phyloP scores from a whole-genome alignment of 192 early-diverging fungal species.

The Coemansia sp. region DNA sequence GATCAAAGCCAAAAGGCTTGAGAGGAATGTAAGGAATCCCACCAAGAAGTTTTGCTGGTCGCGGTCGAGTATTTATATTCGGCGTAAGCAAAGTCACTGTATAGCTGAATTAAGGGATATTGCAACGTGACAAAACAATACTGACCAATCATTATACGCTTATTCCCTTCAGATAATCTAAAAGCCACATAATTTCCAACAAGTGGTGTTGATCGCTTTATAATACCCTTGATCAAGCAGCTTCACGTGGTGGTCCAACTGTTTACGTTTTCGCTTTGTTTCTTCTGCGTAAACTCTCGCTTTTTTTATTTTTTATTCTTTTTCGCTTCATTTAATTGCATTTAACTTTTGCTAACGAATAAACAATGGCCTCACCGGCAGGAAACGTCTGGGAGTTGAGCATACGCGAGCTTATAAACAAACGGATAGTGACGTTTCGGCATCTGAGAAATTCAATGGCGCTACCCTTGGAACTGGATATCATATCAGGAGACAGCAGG shows the following conservation, averaged over 20 bases:
- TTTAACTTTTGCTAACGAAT: neutral
- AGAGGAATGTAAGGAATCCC: slow-evolving; percentile 20
- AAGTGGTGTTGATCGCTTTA: too few species aligned
- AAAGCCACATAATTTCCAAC: too few species aligned
- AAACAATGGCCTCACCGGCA: slow-evolving; percentile 31
- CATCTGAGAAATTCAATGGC: slow-evolving; percentile 54
- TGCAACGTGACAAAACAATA: neutral
- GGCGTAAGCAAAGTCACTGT: neutral
- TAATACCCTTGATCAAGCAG: neutral
- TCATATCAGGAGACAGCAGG: slow-evolving; percentile 4
- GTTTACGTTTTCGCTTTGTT: neutral
- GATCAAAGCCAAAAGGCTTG: slow-evolving; percentile 41
- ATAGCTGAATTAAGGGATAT: neutral
- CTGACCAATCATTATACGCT: neutral
- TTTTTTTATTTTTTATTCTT: neutral
- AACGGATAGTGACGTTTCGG: slow-evolving; percentile 55
- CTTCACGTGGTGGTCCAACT: neutral
- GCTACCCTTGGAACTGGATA: slow-evolving; percentile 25
- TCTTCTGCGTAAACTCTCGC: neutral
- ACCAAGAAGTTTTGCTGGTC: neutral
- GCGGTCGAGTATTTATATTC: slow-evolving; percentile 5
- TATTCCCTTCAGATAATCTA: neutral
- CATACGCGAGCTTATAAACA: slow-evolving; percentile 53
- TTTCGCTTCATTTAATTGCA: neutral
- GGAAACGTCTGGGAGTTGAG: slow-evolving; percentile 55